Conservation (phyloP, 2,329 filamentous ascomycete genomes). For the Gaeumannomyces tritici region DNA sequence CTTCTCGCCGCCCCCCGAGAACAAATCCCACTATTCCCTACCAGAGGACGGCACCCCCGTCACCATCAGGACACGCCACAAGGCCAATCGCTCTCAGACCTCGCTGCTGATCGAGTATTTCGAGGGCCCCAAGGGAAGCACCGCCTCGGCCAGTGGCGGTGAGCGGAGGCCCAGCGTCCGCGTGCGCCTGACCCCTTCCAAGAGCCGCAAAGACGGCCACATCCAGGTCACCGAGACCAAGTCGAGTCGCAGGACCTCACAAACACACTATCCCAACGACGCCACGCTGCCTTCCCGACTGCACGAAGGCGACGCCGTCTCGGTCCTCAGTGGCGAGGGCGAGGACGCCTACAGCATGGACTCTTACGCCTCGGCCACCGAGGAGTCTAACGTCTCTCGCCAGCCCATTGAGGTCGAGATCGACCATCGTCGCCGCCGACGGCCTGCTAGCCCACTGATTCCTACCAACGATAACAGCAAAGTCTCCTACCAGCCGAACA, state of each 20-base stretch:
- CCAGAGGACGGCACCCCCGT: constrained; percentile 85
- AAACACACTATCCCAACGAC: constrained; percentile 18
- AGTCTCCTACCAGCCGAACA: constrained; percentile 52
- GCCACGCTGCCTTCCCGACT: neutral
- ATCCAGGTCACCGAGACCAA: constrained; percentile 80
- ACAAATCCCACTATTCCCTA: constrained; percentile 68
- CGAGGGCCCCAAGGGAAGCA: constrained; percentile 57
- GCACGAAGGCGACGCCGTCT: constrained; percentile 27
- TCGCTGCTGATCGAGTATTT: constrained; percentile 93
- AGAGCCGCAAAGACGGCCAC: constrained; percentile 59
- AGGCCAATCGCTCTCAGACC: constrained; percentile 63
- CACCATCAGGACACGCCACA: constrained; percentile 72
- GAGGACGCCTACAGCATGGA: constrained; percentile 59
- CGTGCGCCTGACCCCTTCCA: constrained; percentile 71
- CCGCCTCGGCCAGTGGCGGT: constrained; percentile 37
- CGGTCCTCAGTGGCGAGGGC: constrained; percentile 22
- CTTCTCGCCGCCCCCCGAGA: constrained; percentile 57
- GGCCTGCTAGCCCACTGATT: constrained; percentile 59
- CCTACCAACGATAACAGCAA: constrained; percentile 45
- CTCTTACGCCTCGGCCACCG: constrained; percentile 69
- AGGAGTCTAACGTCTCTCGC: constrained; percentile 67
- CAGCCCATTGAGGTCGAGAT: constrained; percentile 89
- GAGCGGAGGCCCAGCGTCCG: constrained; percentile 73
- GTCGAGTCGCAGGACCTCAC: constrained; percentile 58
- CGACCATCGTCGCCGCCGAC: constrained; percentile 45